Evolutionary conservation across 768 basidiomycete genomes (phyloP), one percentile per base, ranked within the genome.

Genomic region (Cytidiella melzeri): DNA sequence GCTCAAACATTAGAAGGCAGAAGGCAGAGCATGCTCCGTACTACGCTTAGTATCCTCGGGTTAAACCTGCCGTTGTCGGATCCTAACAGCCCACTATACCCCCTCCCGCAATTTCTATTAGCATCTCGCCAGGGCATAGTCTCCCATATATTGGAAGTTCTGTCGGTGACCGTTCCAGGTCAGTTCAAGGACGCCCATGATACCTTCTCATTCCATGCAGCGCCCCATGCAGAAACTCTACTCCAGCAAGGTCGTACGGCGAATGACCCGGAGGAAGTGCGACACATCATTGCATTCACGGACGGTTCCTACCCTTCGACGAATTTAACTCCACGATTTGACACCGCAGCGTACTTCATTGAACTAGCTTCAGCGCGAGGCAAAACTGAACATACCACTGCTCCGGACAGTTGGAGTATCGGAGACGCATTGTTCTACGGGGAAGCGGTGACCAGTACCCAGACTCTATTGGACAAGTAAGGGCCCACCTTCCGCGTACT

Each of bases 391-490:
- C 55, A 59, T 11, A 28, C 50, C 0, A 55, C 59, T 9, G 53
- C 52, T 12, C 47, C 62, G 9, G 15, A 7, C 7, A 34, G 30
- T 15, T 80, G 80, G 75, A 76, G 79, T 2, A 64, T 87, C 3
- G 93, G 93, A 0, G 91, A 94, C 52, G 75, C 80, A 30, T 61
- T 97, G 24, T 56, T 94, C 7, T 97, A 97, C 55, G 85, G 87
- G 26, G 91, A 96, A 64, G 81, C 82, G 0, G 87, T 99, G 10
- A 92, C 92, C 1, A 93, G 90, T 56, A 98, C 95, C 0, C 96
- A 98, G 64, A 93, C 92, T 2, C 80, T 97, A 78, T 72, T 98
- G 4, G 91, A 96, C 61, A 88, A 83, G 95, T 93, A 13, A 42
- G 54, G 38, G 10, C 26, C 18, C 2, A 20, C 34, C 48, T n/a